phyloP scores from a whole-genome alignment of 2,329 filamentous ascomycete species.

The Sarocladiaceae sp. region DNA sequence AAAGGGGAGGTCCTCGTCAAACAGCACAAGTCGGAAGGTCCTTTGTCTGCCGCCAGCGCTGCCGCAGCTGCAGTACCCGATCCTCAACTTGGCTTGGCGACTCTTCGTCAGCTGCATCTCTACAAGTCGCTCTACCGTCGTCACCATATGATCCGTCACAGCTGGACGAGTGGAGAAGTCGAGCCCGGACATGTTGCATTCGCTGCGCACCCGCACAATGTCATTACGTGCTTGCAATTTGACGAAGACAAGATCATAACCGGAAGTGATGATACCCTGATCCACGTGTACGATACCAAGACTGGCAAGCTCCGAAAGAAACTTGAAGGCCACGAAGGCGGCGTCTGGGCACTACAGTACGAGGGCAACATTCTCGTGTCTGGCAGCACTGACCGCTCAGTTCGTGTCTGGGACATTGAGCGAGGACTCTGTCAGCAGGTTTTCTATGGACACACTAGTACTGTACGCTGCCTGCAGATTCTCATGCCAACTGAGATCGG shows the following conservation, averaged over 20 bases:
- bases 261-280: constrained; percentile 94
- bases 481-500: constrained; percentile 80
- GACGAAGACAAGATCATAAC: constrained; percentile 98
- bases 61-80: constrained; percentile 80
- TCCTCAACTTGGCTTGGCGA: constrained; percentile 73
- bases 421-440: constrained; percentile 89
- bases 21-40: constrained; percentile 67
- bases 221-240: constrained; percentile 96
- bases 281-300: constrained; percentile 97
- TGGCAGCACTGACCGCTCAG: constrained; percentile 91
- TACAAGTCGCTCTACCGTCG: constrained; percentile 96
- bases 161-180: constrained; percentile 83
- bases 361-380: constrained; percentile 93
- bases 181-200: constrained; percentile 92
- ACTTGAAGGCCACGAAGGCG: constrained; percentile 90
- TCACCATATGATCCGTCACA: constrained; percentile 83
- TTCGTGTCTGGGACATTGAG: constrained; percentile 99
- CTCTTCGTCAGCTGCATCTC: constrained; percentile 78
- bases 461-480: constrained; percentile 92
- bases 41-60: constrained; percentile 79
- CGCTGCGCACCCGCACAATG: constrained; percentile 90
- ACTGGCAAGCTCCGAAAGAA: constrained; percentile 80
- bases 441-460: constrained; percentile 96
- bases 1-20: constrained; percentile 34
- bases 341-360: constrained; percentile 96